Percentiles rank a stretch among this genome's conserved stretches.
Evolutionary conservation across 164 flowering plant species (phyloP).

Genomic region (Magnolia kwangsiensis): DNA sequence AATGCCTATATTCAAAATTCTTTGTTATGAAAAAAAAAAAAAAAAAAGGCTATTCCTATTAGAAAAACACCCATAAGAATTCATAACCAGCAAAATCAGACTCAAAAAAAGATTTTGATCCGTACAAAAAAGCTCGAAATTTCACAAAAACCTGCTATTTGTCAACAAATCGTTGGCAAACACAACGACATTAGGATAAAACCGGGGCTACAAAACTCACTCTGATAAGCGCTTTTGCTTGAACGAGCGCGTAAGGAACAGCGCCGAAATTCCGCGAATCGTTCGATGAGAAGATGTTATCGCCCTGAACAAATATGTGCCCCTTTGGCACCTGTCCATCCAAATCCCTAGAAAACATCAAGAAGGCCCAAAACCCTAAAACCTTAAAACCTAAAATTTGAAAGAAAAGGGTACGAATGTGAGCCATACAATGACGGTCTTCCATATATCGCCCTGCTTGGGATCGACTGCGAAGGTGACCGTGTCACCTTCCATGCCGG

Average conservation of each 20-base stretch:
- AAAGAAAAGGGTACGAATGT: neutral
- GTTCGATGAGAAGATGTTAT: slow-evolving; percentile 45
- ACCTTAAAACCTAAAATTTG: neutral
- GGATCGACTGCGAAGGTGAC: slow-evolving; percentile 46
- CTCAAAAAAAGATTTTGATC: neutral
- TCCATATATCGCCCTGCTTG: slow-evolving; percentile 18
- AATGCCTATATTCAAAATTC: no score
- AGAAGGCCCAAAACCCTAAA: neutral
- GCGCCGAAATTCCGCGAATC: slow-evolving; percentile 80
- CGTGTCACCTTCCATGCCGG: slow-evolving; percentile 60
- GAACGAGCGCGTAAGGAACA: slow-evolving; percentile 62
- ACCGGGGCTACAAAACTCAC: slow-evolving; percentile 25
- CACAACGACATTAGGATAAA: neutral
- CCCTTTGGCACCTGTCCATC: slow-evolving; percentile 69
- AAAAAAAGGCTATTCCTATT: no score
- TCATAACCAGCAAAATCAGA: neutral
- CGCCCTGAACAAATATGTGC: slow-evolving; percentile 82
- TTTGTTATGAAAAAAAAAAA: no score
- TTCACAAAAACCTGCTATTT: no score
- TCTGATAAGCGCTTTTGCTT: slow-evolving; percentile 50
- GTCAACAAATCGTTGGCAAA: neutral
- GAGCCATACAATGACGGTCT: slow-evolving; percentile 43
- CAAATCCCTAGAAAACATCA: neutral
- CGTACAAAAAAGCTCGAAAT: no score
- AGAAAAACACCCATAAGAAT: neutral